Base-by-base conservation (phyloP, 2,329 filamentous ascomycete species). In the Penicillium sp. region DNA sequence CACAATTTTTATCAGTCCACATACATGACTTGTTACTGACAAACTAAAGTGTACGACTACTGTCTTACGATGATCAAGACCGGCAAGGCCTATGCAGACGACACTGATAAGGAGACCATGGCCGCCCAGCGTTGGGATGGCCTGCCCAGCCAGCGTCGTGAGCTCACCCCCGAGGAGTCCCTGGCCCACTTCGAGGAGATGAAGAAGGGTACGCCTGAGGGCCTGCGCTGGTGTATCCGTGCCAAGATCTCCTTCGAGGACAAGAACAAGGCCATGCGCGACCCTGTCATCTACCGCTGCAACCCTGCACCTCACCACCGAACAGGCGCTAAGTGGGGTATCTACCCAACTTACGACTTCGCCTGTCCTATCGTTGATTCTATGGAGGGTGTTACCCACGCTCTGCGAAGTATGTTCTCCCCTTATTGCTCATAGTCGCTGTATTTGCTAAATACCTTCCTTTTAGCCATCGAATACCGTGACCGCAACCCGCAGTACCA, bases 211-310 rank as follows among this genome's bases (percentile, higher is more conserved):
- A 89, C 87, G 3, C 84, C 89, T 49, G 87, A 93, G 74, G 95
- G 95, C 57, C 78, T 87, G 49, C 86, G 84, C 71, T 93, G 93
- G 86, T 97, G 91, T 78, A 96, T 99, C 65, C 90, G 95, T 59
- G 95, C 95, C 57, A 97, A 96, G 82, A 90, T 98, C 67, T 93
- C 91, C 1, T 86, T 90, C 66, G 90, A 96, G 75, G 90, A 95
- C 78, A 90, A 90, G 63, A 98, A 99, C 82, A 96, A 96, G 78
- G 91, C 95, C 52, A 88, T 98, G 85, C 86, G 95, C 64, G 95
- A 99, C 75, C 95, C 95, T 13, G 93, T 98, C 76, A 96, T 99
- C 75, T 98, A 97, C 82, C 88, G 95, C 65, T 97, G 92, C 84
- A 96, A 96, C 70, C 81, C 84, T 6, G 72, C 82, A 49, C 74